Base-by-base conservation (phyloP, 116 monocot genomes). In the Iris pallida region DNA sequence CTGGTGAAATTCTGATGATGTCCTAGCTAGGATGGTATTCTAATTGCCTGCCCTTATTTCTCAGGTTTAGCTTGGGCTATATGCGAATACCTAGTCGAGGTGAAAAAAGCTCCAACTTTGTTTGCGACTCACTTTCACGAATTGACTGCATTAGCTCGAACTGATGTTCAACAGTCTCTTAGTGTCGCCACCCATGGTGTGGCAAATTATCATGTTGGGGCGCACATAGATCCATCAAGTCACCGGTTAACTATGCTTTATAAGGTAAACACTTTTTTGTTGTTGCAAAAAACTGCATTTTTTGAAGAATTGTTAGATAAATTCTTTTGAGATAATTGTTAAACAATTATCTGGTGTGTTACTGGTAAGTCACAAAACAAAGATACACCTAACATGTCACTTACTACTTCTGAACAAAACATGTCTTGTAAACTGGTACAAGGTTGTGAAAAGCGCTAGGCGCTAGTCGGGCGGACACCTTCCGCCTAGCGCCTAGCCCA, bases 51-150 rank as follows among this genome's bases (percentile, higher is more conserved):
- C 14, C 18, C 16, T 58, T 61, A 18, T 47, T 63, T 56, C 45
- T 73, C 78, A 97, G 97, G 97, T 73, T 89, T 97, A 63, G 97
- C 97, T 69, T 97, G 92, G 97, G 97, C 97, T 58, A 97, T 97
- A 47, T 89, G 97, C 68, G 97, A 92, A 76, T 83, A 92, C 67
- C 82, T 97, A 83, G 87, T 97, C 44, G 77, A 85, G 20, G 83
- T 89, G 53, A 97, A 83, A 55, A 83, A 68, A 75, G 97, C 97
- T 20, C 97, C 97, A 64, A 87, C 97, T 12, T 71, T 97, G 51
- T 97, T 97, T 81, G 97, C 97, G 19, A 92, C 97, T 69, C 97
- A 92, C 64, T 97, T 97, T 66, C 97, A 97, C 71, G 97, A 97
- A 80, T 76, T 97, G 49, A 97, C 97, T 78, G 79, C 92, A 47